Evolutionary conservation across 331 rosid species (phyloP), one percentile per base, ranked within the genome.

Genomic region (Erythrophleum ivorense): DNA sequence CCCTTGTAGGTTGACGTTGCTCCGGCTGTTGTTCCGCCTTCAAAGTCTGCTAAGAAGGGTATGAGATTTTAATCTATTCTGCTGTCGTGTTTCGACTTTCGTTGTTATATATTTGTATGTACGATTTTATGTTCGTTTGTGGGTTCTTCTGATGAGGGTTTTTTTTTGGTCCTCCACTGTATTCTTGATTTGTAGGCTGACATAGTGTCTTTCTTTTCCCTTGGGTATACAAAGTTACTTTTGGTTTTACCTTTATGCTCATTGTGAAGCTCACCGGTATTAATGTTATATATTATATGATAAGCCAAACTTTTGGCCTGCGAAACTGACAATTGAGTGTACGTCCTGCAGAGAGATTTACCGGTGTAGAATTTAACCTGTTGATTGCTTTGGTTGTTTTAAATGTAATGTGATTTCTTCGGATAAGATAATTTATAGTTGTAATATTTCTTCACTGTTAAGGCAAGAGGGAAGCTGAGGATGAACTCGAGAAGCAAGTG

Each of bases 401-500:
- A 15, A 71, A 31, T 49, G 16, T 36, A 8, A 3, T 34, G 43
- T 18, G 63, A 9, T 36, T 62, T 34, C 57, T 9, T 9, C 18
- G 9, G 64, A 9, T 18, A 43, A 8, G 55, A 8, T 18, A 7
- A 1, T 10, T 3, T 18, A 7, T 80, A 29, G 54, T 73, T 15
- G 4, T 67, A 24, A 29, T 7, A 54, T 7, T 68, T 24, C 53
- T 9, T 34, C 64, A 1, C 13, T 50, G 2, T 55, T 52, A 53
- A 91, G 97, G 88, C 43, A 96, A 96, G 90, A 87, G 99, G 52
- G 91, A 89, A 75, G 91, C 97, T 53, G 94, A 83, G 59, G 87
- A 83, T 24, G 88, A 75, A 40, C 36, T 85, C 0, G 84, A 83
- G 84, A 95, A 96, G 86, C 83, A 24, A 45, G 91, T 84, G 75